These are phyloP conservation scores for Tolypocladium ovalisporum DNA, from an alignment of 2,329 filamentous ascomycete species.

Conservation along the genomic window DNA sequence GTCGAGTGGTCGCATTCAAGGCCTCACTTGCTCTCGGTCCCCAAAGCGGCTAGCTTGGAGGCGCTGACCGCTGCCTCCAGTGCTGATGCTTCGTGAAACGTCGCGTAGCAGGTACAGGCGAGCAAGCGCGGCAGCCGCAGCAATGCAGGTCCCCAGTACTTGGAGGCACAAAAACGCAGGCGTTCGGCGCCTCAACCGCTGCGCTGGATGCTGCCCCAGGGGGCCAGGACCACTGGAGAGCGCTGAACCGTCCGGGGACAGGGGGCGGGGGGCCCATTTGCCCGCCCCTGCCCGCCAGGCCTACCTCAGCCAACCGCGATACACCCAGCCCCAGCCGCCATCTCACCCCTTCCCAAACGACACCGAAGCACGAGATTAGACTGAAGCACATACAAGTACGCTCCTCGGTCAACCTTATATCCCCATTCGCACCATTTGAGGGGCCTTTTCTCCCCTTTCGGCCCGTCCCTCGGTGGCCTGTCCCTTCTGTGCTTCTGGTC, in stretches of 20 bases:
- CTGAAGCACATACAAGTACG: not conserved
- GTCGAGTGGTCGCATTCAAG: not conserved
- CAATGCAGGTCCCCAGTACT: not conserved
- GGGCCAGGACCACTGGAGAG: not conserved
- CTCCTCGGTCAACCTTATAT: not conserved
- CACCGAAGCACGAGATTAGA: slow-evolving; percentile 3
- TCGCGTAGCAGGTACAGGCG: not conserved
- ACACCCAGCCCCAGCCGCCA: not conserved
- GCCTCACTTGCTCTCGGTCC: slow-evolving; percentile 7
- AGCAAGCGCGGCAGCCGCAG: not conserved
- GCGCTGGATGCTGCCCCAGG: too few relatives aligned
- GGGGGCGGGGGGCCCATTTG: not conserved
- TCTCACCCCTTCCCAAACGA: not conserved
- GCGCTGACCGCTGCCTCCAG: too few relatives aligned
- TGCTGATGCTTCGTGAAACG: not conserved
- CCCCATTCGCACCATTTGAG: not conserved
- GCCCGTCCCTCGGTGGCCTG: not conserved
- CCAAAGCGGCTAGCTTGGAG: slow-evolving; percentile 8
- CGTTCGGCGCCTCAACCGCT: not conserved
- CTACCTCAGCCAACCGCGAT: not conserved
- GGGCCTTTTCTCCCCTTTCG: not conserved
- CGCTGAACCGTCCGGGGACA: not conserved
- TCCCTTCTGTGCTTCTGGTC: not conserved
- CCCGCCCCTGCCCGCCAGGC: too few relatives aligned
- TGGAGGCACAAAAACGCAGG: not conserved